Evolutionary conservation across 768 basidiomycete species (phyloP).

Genomic region (Boletales sp.): DNA sequence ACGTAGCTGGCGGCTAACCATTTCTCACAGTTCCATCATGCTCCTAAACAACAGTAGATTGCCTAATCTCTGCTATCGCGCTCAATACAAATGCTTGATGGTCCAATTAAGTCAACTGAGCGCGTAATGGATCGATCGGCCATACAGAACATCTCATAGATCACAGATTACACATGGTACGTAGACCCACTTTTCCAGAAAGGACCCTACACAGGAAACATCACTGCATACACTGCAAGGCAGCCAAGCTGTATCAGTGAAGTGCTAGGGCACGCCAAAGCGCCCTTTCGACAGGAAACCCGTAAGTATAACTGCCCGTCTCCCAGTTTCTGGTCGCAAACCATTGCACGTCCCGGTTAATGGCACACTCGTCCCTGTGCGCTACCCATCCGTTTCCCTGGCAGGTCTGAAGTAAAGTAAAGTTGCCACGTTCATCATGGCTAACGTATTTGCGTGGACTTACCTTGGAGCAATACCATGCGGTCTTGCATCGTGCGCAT

Average conservation of each 20-base stretch:
- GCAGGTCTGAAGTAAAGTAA: constrained; percentile 14
- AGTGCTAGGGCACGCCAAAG: constrained; percentile 12
- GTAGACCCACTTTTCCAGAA: not conserved
- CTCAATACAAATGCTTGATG: constrained; percentile 5
- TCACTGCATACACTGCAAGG: not conserved
- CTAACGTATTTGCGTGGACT: constrained; percentile 2
- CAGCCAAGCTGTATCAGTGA: constrained; percentile 5
- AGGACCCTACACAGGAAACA: not conserved
- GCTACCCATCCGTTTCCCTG: constrained; percentile 19
- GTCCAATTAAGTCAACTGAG: not conserved
- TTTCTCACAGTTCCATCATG: constrained; percentile 27
- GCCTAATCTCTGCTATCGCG: constrained; percentile 1
- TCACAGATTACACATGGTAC: not conserved
- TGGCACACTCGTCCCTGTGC: constrained; percentile 23
- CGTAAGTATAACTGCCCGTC: constrained; percentile 6
- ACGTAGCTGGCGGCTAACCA: constrained; percentile 3
- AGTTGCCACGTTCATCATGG: constrained; percentile 3
- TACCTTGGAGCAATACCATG: constrained; percentile 30
- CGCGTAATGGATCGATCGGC: not conserved
- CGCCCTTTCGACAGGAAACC: constrained; percentile 17
- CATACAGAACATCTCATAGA: not conserved
- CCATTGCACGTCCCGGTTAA: constrained; percentile 29
- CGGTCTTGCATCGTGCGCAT: constrained; percentile 26
- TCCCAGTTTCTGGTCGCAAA: constrained; percentile 29
- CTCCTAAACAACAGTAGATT: constrained; percentile 22